Base-by-base conservation (phyloP, 75 land plant genomes). In the Pinus taeda region DNA sequence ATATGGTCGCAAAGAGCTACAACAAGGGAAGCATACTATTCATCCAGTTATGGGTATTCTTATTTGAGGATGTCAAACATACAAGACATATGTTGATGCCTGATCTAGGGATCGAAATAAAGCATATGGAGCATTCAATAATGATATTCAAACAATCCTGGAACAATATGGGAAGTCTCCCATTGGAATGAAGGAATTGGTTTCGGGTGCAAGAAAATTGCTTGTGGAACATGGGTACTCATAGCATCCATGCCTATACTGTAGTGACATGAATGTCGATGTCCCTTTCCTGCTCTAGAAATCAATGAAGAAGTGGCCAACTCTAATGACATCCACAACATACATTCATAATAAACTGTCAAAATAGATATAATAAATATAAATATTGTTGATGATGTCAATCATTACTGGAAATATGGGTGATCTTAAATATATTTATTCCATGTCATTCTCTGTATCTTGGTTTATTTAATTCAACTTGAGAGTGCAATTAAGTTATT, bases 221-320 rank as follows among this genome's bases (percentile, higher is more conserved):
- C 85, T 96, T 53, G 78, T 66, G 39, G 61, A 59, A 14, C 90
- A 89, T 22, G 92, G 93, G 0, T 96, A 85, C 77, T 77, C 80
- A 20, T 97, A 96, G 80, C 86, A 83, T 0, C 99, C 99, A 3
- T 92, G 97, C 12, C 92, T 94, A 33, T 96, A 96, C 74, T 94
- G 93, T 85, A 81, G 84, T 57, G 95, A 96, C 57, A 29, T 80
- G 14, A 81, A 86, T 67, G 88, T 76, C 62, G 92, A 90, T 57
- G 83, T 78, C 26, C 77, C 83, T 17, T 94, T 96, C 76, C 79
- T 96, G 12, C 11, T 1, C 55, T 49, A 49, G 55, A 49, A 49
- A 9, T 9, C 1, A 33, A 33, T 11, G 12, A 49, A 49, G 55
- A 9, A 49, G 2, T 9, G 55, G 1, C 2, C 55, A 1, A 49